Evolutionary conservation across 495 filamentous ascomycete species (phyloP).

Genomic region (Sabuloglossum arenarium): DNA sequence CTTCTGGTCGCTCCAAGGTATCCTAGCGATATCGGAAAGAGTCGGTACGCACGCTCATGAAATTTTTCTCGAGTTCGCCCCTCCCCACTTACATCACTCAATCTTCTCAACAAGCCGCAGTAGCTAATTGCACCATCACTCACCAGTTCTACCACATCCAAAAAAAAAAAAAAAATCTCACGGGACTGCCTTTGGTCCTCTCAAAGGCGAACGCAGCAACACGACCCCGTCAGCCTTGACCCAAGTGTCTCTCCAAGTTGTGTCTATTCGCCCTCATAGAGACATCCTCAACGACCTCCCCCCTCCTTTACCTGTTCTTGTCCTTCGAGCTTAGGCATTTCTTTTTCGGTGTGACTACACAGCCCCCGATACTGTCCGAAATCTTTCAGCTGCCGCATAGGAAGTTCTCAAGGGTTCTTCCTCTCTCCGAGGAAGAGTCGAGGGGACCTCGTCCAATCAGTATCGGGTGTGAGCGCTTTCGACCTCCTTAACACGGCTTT

Average conservation of each 20-base stretch:
- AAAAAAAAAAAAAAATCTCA: neutral
- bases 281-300: constrained; percentile 48
- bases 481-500: constrained; percentile 58
- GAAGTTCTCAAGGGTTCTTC: constrained; percentile 88
- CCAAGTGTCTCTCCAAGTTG: constrained; percentile 63
- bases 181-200: constrained; percentile 3
- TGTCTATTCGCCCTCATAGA: constrained; percentile 31
- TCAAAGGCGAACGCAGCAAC: constrained; percentile 18
- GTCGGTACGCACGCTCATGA: neutral
- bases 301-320: constrained; percentile 39
- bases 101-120: neutral
- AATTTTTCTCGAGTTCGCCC: neutral
- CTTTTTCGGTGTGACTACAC: constrained; percentile 21
- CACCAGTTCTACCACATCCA: neutral
- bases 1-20: neutral
- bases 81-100: neutral
- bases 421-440: constrained; percentile 88
- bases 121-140: neutral
- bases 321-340: constrained; percentile 33
- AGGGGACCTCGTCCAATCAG: constrained; percentile 69
- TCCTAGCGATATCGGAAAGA: neutral
- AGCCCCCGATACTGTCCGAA: constrained; percentile 33
- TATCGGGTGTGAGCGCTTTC: constrained; percentile 68
- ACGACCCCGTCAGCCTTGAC: constrained; percentile 53
- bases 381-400: constrained; percentile 94